phyloP scores from a whole-genome alignment of 352 stramenopile species.

The Saprolegnia diclina region DNA sequence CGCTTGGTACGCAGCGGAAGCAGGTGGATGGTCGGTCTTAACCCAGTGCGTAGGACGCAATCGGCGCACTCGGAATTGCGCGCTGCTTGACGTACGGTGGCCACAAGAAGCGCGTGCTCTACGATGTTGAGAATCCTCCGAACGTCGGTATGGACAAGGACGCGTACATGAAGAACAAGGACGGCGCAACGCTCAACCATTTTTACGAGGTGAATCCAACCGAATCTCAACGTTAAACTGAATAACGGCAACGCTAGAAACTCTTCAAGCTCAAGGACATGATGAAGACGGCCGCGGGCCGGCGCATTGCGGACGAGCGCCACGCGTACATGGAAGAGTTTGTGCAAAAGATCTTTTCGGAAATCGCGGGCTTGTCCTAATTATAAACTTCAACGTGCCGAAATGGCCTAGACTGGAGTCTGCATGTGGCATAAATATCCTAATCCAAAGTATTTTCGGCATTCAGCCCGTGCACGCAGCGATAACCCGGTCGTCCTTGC shows the following conservation, averaged over 20 bases:
- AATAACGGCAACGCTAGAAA: constrained; percentile 43
- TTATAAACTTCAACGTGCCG: not conserved
- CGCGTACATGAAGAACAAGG: constrained; percentile 70
- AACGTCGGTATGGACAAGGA: constrained; percentile 61
- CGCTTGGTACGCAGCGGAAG: constrained; percentile 66
- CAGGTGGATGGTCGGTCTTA: not conserved
- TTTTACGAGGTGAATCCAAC: constrained; percentile 77
- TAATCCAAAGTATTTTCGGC: not conserved
- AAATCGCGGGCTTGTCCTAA: constrained; percentile 39
- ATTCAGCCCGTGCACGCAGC: too few species aligned
- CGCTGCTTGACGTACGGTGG: constrained; percentile 88
- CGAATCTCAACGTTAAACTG: not conserved
- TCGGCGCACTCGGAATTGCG: constrained; percentile 87
- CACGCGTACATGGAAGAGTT: constrained; percentile 86
- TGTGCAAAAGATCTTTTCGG: constrained; percentile 70
- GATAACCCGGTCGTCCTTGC: too few species aligned
- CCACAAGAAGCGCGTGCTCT: constrained; percentile 74
- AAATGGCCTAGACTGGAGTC: not conserved
- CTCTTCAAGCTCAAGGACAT: constrained; percentile 78
- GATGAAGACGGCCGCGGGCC: constrained; percentile 82
- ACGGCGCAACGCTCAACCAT: constrained; percentile 78
- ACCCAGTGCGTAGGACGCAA: constrained; percentile 56
- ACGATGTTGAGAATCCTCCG: constrained; percentile 57
- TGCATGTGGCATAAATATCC: not conserved
- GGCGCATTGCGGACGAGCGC: constrained; percentile 67